Base-by-base conservation (phyloP, 169 alveolate genomes). In the Neospora caninum region DNA sequence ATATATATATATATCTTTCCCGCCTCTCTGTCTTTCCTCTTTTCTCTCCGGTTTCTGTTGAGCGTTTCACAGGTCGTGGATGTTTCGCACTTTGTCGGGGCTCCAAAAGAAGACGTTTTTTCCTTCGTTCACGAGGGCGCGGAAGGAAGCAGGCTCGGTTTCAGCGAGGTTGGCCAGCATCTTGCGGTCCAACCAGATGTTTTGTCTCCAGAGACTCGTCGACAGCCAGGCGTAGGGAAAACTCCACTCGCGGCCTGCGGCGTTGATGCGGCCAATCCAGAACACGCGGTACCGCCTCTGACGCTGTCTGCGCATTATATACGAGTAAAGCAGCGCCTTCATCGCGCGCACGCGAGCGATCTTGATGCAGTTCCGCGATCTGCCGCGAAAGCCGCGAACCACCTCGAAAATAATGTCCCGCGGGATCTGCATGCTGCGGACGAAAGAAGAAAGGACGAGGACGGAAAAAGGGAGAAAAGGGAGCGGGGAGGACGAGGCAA, bases 221-320 rank as follows among this genome's bases (percentile, higher is more conserved):
- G 36, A 31, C 41, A 95, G 86, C 88, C 91, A 58, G 16, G 95
- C 84, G 84, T 92, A 95, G 39, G 96, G 92, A 45, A 95, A 29
- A 41, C 54, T 67, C 91, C 92, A 95, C 91, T 95, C 96, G 42
- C 96, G 34, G 16, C 84, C 42, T 16, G 96, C 96, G 0, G 95
- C 92, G 83, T 95, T 95, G 82, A 92, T 92, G 29, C 91, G 67
- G n/a, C 70, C 45, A 0, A 95, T 92, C 96, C 96, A 95, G n/a
- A 43, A 58, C 41, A 69, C 87, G 18, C 96, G 93, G 53, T 69
- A 92, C 39, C 92, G 86, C 36, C 96, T 38, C 78, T 73, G 45
- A 42, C 95, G 87, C 89, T 94, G 88, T 89, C 73, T 80, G 18
- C 96, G 93, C 91, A 58, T 54, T 25, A 91, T 13, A 58, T 82